Evolutionary conservation across 495 filamentous ascomycete genomes (phyloP).

Genomic region (Xylaria cubensis): DNA sequence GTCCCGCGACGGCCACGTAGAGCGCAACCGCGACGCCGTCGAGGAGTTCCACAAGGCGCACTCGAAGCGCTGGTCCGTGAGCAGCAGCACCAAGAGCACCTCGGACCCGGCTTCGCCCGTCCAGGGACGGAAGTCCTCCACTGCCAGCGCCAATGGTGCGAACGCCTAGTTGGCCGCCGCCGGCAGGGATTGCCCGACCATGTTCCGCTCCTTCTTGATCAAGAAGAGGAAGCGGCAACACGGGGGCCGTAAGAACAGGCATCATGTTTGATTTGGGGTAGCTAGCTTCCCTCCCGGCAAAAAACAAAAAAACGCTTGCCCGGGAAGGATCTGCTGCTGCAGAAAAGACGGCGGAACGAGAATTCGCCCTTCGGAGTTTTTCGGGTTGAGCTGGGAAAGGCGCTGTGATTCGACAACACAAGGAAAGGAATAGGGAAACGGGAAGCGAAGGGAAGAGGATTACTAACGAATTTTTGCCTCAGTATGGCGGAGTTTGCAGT

Average conservation of each 20-base stretch:
- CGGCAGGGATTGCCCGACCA: background rate
- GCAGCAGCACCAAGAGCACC: conserved; percentile 30
- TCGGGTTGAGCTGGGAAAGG: background rate
- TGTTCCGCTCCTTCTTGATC: conserved; percentile 1
- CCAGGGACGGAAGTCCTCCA: conserved; percentile 23
- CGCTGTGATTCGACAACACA: conserved; percentile 3
- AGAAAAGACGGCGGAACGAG: background rate
- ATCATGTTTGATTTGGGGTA: conserved; percentile 2
- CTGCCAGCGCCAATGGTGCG: conserved; percentile 13
- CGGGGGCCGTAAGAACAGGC: background rate
- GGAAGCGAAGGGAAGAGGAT: background rate
- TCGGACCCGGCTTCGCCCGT: conserved; percentile 22
- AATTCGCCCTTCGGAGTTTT: conserved; percentile 3
- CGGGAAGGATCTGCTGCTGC: background rate
- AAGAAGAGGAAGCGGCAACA: background rate
- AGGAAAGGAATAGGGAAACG: background rate
- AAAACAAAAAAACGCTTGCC: background rate
- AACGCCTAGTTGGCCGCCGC: conserved; percentile 19
- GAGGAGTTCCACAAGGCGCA: conserved; percentile 53
- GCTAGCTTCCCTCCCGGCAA: background rate
- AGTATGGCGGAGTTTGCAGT: conserved; percentile 10
- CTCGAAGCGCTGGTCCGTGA: conserved; percentile 46
- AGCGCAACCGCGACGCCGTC: conserved; percentile 51
- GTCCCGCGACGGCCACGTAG: conserved; percentile 64
- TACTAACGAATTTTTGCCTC: background rate